These are phyloP conservation scores for Clavispora fructus DNA, from an alignment of 805 yeast genomes.

Conservation along the genomic window DNA sequence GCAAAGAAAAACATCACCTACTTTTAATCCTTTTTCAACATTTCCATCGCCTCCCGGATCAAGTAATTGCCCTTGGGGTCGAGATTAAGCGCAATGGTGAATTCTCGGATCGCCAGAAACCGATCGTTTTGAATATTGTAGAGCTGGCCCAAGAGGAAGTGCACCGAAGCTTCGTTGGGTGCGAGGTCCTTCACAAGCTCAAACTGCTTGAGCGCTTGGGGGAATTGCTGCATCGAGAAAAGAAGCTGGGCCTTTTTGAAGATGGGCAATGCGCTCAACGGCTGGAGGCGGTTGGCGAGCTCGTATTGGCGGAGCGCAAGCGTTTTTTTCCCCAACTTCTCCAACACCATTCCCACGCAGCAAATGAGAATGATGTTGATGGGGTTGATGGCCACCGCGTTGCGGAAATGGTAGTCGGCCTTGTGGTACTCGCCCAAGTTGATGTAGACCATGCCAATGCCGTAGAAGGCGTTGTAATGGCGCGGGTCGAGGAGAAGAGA, in stretches of 20 bases:
- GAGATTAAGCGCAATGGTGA: slow-evolving; percentile 81
- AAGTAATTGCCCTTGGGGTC: slow-evolving; percentile 91
- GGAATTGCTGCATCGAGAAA: slow-evolving; percentile 64
- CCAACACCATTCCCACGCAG: slow-evolving; percentile 91
- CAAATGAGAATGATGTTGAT: slow-evolving; percentile 83
- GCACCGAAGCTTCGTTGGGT: slow-evolving; percentile 94
- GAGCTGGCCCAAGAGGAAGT: slow-evolving; percentile 80
- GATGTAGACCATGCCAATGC: slow-evolving; percentile 89
- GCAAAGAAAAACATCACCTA: neutral
- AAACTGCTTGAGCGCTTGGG: slow-evolving; percentile 68
- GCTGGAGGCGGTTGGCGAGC: slow-evolving; percentile 78
- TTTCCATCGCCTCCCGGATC: slow-evolving; percentile 78
- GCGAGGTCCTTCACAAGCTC: slow-evolving; percentile 69
- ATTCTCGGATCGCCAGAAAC: slow-evolving; percentile 75
- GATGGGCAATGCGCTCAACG: slow-evolving; percentile 76
- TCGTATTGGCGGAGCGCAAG: slow-evolving; percentile 80
- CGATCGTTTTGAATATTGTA: slow-evolving; percentile 72
- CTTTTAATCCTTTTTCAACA: slow-evolving; percentile 22
- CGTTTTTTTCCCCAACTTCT: slow-evolving; percentile 60
- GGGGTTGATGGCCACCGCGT: slow-evolving; percentile 86
- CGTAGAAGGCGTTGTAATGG: slow-evolving; percentile 93
- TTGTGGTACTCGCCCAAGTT: slow-evolving; percentile 77
- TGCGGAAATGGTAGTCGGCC: slow-evolving; percentile 83
- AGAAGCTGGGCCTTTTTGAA: slow-evolving; percentile 85
- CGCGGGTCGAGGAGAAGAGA: slow-evolving; percentile 74